phyloP scores from a whole-genome alignment of 306 rosid genomes.

The Dalbergia cochinchinensis region DNA sequence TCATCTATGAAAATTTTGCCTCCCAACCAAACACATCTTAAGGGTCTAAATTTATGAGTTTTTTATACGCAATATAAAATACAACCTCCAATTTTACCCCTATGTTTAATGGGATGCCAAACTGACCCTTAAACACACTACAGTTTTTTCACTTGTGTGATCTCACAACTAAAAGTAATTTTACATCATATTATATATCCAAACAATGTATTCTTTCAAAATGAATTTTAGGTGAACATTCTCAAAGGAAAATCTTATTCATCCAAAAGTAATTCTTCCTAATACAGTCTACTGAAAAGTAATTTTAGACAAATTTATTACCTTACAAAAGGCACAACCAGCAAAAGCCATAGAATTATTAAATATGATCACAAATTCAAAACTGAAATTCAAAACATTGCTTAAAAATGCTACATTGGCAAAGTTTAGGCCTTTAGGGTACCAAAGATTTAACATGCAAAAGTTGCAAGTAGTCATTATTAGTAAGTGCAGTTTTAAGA shows the following conservation, averaged over 20 bases:
- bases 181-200: neutral
- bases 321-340: neutral
- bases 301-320: neutral
- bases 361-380: neutral
- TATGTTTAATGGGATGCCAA: neutral
- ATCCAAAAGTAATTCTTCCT: neutral
- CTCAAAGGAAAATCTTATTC: neutral
- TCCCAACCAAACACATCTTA: no score
- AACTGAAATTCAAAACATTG: neutral
- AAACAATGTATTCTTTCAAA: neutral
- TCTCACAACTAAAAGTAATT: neutral
- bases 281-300: neutral
- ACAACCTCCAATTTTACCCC: neutral
- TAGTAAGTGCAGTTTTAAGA: neutral
- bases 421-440: conserved; percentile 17
- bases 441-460: neutral
- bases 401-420: neutral
- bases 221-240: conserved; percentile 10
- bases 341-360: neutral
- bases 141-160: neutral
- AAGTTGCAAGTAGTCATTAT: neutral
- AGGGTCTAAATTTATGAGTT: neutral
- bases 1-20: no score
- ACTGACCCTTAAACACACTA: neutral
- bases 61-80: neutral